phyloP scores from a whole-genome alignment of 495 filamentous ascomycete genomes.

The Penicillium silybi region DNA sequence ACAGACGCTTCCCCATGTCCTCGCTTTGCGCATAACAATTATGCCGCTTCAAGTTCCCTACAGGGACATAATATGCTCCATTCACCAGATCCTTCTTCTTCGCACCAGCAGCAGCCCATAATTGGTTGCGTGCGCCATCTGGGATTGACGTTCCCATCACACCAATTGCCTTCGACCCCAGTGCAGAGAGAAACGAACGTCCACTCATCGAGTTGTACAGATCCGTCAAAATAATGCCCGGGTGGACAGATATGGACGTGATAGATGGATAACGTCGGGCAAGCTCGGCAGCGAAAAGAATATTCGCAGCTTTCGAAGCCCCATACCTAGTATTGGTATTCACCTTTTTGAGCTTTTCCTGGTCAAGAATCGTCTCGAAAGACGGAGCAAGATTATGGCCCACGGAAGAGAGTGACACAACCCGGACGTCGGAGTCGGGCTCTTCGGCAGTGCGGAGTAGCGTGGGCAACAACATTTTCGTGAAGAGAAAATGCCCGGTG shows the following conservation, averaged over 20 bases:
- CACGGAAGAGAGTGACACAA: conserved; percentile 40
- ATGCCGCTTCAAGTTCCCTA: conserved; percentile 28
- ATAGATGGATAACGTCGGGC: conserved; percentile 40
- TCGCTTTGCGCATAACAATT: conserved; percentile 22
- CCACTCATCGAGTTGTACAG: conserved; percentile 19
- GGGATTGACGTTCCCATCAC: conserved; percentile 18
- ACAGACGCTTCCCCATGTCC: conserved; percentile 31
- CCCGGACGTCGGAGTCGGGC: conserved; percentile 39
- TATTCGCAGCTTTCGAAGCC: conserved; percentile 55
- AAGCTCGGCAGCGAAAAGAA: conserved; percentile 53
- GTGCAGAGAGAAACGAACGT: conserved; percentile 1
- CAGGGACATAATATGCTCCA: conserved; percentile 36
- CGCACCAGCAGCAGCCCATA: conserved; percentile 39
- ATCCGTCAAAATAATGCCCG: conserved; percentile 38
- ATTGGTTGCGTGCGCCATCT: conserved; percentile 33
- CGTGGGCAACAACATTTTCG: conserved; percentile 39
- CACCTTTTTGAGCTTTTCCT: conserved; percentile 34
- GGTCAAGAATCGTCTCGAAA: conserved; percentile 27
- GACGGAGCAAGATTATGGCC: conserved; percentile 27
- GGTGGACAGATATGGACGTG: conserved; percentile 45
- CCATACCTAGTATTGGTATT: conserved; percentile 48
- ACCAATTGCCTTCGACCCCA: conserved; percentile 11
- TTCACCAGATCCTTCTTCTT: conserved; percentile 29
- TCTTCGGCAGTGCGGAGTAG: conserved; percentile 28
- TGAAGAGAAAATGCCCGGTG: conserved; percentile 57